Evolutionary conservation across 2,329 filamentous ascomycete genomes (phyloP).

Genomic region (Diaporthe velutina): DNA sequence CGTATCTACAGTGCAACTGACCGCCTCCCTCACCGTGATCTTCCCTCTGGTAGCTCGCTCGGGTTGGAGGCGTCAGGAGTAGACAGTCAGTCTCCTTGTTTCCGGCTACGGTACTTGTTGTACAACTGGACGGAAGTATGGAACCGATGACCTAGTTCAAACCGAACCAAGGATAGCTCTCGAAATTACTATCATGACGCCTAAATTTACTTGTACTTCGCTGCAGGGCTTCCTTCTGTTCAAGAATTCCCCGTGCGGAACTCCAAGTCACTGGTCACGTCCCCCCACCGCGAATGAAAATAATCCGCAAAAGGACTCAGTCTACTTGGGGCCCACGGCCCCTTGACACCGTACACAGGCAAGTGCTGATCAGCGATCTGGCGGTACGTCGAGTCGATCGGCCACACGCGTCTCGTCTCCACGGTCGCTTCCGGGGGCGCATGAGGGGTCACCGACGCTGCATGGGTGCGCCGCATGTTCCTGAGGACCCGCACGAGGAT

Average conservation of each 20-base stretch:
- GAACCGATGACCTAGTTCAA: too few relatives aligned
- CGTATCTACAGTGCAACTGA: background rate
- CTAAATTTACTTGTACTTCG: too few relatives aligned
- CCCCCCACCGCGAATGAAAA: slow-evolving; percentile 1
- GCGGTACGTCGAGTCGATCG: background rate
- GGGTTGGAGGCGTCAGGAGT: too few relatives aligned
- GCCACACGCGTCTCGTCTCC: slow-evolving; percentile 3
- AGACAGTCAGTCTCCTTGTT: too few relatives aligned
- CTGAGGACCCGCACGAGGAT: background rate
- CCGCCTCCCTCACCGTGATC: background rate
- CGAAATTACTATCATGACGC: too few relatives aligned
- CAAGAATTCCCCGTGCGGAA: background rate
- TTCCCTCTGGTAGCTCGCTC: background rate
- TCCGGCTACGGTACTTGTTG: too few relatives aligned
- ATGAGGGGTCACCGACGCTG: background rate
- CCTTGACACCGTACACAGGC: background rate
- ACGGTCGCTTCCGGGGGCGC: background rate
- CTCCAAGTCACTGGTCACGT: background rate
- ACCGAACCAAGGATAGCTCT: too few relatives aligned
- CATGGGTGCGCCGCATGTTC: background rate
- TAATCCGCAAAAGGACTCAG: background rate
- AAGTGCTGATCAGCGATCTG: background rate
- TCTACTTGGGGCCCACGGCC: background rate
- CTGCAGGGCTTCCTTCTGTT: background rate
- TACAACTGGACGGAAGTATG: too few relatives aligned